Evolutionary conservation across 129 eudicot genomes (phyloP), one percentile per base, ranked within the genome.

Genomic region (Helianthus tuberosus): DNA sequence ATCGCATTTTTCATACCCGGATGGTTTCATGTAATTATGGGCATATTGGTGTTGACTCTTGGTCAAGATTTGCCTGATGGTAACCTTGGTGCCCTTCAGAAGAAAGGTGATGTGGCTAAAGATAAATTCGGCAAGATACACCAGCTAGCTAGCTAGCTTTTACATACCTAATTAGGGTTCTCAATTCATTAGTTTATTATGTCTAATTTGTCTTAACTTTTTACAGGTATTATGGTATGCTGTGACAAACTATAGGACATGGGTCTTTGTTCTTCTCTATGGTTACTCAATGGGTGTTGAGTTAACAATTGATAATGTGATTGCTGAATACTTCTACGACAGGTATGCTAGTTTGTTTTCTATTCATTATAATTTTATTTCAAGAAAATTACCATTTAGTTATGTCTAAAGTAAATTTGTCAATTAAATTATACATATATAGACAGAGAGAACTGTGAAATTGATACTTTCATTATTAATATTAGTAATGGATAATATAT

Each of bases 21-120:
- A 1, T 75, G 81, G 69, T 75, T 82, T 73, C 82, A 86, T 70
- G 59, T 83, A 13, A 77, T 83, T 27, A 68, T 82, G 82, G 86
- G 89, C 57, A 75, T 85, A 11, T 71, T 85, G 77, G 86, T 85
- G 52, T 67, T 84, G 46, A 71, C 75, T 48, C 69, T 83, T 10
- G 87, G 81, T 44, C 87, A 83, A 79, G 87, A 83, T 64, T 79
- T 83, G 67, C 87, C 89, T 53, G 86, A 85, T 72, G 89, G 89
- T 6, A 85, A 85, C 80, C 86, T 82, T 11, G 60, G 80, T 52
- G 73, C 84, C n/a, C 79, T 85, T 36, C 89, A 82, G 49, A 85
- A 82, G 78, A 76, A 86, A 72, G 90, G 90, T 36, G 79, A 79
- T 13, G 83, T 86, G 23, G 73, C 89, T n/a, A 85, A 81, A 72